Evolutionary conservation across 2,329 filamentous ascomycete genomes (phyloP).

Genomic region (Diaporthe sp.): DNA sequence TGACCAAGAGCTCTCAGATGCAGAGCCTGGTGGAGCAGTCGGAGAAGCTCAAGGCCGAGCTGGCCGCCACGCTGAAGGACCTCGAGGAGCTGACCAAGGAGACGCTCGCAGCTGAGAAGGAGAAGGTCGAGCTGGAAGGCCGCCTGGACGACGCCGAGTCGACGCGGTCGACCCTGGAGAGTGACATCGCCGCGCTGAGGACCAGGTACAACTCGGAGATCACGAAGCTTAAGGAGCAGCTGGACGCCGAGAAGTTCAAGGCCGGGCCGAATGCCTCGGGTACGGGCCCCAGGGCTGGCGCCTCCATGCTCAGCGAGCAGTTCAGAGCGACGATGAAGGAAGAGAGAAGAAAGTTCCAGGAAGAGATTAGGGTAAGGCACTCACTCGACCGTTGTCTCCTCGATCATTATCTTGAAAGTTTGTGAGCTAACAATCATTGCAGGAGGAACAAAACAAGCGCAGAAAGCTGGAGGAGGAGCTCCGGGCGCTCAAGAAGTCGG

Average conservation of each 20-base stretch:
- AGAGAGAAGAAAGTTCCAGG: constrained; percentile 69
- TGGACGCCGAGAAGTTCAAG: constrained; percentile 65
- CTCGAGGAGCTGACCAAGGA: constrained; percentile 68
- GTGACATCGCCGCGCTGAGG: constrained; percentile 53
- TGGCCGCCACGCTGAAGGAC: constrained; percentile 64
- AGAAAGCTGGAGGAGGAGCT: constrained; percentile 67
- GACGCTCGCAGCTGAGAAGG: constrained; percentile 63
- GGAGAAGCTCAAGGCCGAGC: constrained; percentile 64
- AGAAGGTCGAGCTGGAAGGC: constrained; percentile 61
- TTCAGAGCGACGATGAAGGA: constrained; percentile 69
- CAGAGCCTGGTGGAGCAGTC: constrained; percentile 62
- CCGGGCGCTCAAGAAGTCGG: constrained; percentile 56
- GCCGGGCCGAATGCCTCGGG: constrained; percentile 51
- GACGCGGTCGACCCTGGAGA: constrained; percentile 53
- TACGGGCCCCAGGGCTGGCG: constrained; percentile 57
- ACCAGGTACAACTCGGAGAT: constrained; percentile 59
- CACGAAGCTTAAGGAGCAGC: constrained; percentile 62
- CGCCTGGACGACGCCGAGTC: constrained; percentile 58
- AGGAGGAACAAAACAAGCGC: constrained; percentile 65
- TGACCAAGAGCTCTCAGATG: constrained; percentile 63
- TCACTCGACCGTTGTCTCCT: not conserved
- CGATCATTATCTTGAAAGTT: not conserved
- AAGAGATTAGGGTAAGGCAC: constrained; percentile 63
- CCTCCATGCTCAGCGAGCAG: constrained; percentile 68
- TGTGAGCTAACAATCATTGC: constrained; percentile 47